These are phyloP conservation scores for Asterella californica DNA, from an alignment of 225 moss, liverwort and hornwort genomes.

Conservation along the genomic window DNA sequence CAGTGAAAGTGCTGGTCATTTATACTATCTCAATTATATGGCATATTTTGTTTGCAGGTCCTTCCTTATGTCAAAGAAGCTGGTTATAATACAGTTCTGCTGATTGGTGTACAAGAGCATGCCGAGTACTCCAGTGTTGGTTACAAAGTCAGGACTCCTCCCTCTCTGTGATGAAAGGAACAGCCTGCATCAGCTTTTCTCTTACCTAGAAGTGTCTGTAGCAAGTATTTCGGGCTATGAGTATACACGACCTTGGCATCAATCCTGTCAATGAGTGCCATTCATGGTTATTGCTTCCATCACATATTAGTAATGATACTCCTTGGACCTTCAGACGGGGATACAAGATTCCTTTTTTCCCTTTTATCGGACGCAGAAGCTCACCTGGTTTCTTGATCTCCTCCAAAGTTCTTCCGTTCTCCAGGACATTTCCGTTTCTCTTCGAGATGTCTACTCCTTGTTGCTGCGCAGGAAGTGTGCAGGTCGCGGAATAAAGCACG, in stretches of 20 bases:
- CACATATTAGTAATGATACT: neutral
- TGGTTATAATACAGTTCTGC: constrained; percentile 83
- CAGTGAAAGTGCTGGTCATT: neutral
- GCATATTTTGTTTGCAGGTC: constrained; percentile 47
- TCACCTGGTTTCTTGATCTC: neutral
- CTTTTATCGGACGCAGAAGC: neutral
- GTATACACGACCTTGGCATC: too few relatives aligned
- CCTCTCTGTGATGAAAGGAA: neutral
- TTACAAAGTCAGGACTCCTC: constrained; percentile 68
- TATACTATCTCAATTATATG: neutral
- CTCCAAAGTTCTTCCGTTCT: neutral
- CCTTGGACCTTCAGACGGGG: neutral
- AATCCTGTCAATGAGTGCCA: too few relatives aligned
- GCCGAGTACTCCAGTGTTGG: constrained; percentile 92
- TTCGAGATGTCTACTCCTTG: neutral
- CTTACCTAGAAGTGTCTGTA: neutral
- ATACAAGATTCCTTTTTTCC: neutral
- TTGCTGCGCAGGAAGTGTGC: neutral
- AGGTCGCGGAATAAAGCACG: neutral
- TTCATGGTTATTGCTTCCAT: too few relatives aligned
- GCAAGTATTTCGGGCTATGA: neutral
- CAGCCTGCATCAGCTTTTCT: neutral
- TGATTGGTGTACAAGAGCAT: constrained; percentile 95
- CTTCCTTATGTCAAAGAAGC: constrained; percentile 67
- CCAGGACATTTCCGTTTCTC: neutral